phyloP scores from a whole-genome alignment of 352 stramenopile species.

The Nothophytophthora sp. region DNA sequence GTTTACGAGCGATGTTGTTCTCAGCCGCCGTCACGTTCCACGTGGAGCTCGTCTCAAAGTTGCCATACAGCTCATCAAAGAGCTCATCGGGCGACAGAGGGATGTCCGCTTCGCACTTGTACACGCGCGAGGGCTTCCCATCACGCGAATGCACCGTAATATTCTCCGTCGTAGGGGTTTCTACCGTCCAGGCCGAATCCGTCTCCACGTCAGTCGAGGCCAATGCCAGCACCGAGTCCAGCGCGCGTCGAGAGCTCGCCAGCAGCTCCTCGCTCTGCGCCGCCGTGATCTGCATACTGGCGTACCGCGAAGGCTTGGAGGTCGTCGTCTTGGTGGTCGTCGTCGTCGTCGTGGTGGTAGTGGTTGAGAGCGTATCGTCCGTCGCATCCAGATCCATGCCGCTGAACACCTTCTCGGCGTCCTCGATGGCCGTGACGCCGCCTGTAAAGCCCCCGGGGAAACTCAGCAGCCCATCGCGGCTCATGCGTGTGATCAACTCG shows the following conservation, averaged over 20 bases:
- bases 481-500: slow-evolving; percentile 44
- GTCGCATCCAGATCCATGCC: slow-evolving; percentile 33
- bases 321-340: slow-evolving; percentile 5
- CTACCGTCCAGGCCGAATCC: slow-evolving; percentile 60
- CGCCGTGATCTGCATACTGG: slow-evolving; percentile 40
- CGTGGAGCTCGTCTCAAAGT: slow-evolving; percentile 68
- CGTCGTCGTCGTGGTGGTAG: not conserved
- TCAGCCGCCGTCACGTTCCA: slow-evolving; percentile 83
- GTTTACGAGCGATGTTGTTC: slow-evolving; percentile 69
- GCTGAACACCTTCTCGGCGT: slow-evolving; percentile 39
- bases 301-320: slow-evolving; percentile 31
- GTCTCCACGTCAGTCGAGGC: slow-evolving; percentile 39
- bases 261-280: slow-evolving; percentile 55
- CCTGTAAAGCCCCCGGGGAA: slow-evolving; percentile 21
- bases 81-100: slow-evolving; percentile 73
- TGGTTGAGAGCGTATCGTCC: slow-evolving; percentile 9
- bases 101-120: slow-evolving; percentile 74
- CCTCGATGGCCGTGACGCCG: slow-evolving; percentile 26
- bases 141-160: slow-evolving; percentile 70
- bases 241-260: slow-evolving; percentile 36
- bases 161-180: slow-evolving; percentile 61
- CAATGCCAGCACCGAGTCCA: slow-evolving; percentile 62
- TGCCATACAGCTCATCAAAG: slow-evolving; percentile 77
- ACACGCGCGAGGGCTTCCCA: slow-evolving; percentile 70
- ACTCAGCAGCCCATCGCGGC: too few relatives aligned